Evolutionary conservation across 176 grass and related monocot species (phyloP), one percentile per base, ranked within the genome.

Genomic region (Eragrostis nindensis): DNA sequence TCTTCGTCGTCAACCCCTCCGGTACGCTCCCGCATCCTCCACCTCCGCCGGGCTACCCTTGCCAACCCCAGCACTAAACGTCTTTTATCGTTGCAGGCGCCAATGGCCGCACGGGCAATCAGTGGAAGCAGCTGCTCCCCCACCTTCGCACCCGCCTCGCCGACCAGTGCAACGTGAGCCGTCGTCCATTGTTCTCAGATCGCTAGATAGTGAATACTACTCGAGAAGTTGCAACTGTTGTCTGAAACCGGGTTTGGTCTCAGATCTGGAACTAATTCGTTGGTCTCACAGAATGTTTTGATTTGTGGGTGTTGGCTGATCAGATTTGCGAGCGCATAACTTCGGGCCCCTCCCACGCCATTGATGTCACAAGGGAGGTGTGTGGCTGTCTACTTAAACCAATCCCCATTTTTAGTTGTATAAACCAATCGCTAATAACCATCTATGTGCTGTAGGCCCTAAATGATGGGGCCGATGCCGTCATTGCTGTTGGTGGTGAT

Each of bases 291-390:
- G 64, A 77, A 72, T 81, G 82, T 72, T 89, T 76, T 75, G 21
- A 27, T 73, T 76, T 85, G 11, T 65, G 53, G 48, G 66, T 67
- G 2, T 44, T 32, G 1, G 25, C 26, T 70, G 57, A 74, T 73
- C 83, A 98, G 96, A 91, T 98, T 84, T 89, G 84, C 2, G 96
- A 95, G 84, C 90, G 70, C 78, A 73, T 98, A 68, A 98, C 96
- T 14, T 93, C 88, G 12, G 92, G 84, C 40, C 95, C 95, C 73
- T 93, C 71, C 63, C 74, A 95, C 84, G 95, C 88, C n/a, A 85
- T 89, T 77, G 88, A 98, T 78, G 82, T 98, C 85, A 95, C 95
- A 74, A 91, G 92, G 85, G 88, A 98, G 95, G 95, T 95, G 77
- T 75, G 54, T 87, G 74, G 49, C 3, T 30, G 49, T 42, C 22